Base-by-base conservation (phyloP, 2,329 filamentous ascomycete genomes). In the Microsporum canis region DNA sequence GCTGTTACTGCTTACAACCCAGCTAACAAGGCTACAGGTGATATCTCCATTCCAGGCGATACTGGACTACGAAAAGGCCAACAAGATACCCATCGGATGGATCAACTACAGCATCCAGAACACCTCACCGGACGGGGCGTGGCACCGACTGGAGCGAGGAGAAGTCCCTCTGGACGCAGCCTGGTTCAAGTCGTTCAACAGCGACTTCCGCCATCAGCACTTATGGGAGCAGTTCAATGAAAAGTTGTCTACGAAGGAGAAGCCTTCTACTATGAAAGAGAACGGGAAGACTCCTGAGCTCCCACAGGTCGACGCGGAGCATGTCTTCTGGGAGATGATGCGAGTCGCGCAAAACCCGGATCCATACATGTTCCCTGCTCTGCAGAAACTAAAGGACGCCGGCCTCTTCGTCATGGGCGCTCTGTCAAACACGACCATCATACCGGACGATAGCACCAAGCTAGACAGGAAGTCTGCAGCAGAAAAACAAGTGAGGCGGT, bases 301-400 rank as follows among this genome's bases (percentile, higher is more conserved):
- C 0, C 92, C 92, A 0, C 73, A 78, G 1, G 80, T 97, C 53
- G 86, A 97, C 69, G 88, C 83, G 12, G 85, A 90, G 70, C 84
- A 77, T 74, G 78, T 99, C 33, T 96, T 96, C 77, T 88, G 89
- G 82, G 82, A 87, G 68, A 97, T 97, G 91, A 96, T 97, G 90
- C 75, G 79, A 3, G 75, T 81, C 10, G 86, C 88, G 8, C 79
- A 84, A 4, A 74, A 77, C 1, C 85, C 88, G 0, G 92, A 99
- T 71, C 90, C 89, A 3, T 88, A 88, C 79, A 94, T 97, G 87
- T 89, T 84, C 65, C 91, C 91, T 0, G 91, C 91, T 1, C 77
- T 97, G 45, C 76, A 84, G 68, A 83, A 80, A 41, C 78, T 99
- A 62, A 82, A 82, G 62, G 79, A 78, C 2, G 85, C 81, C 58